Base-by-base conservation (phyloP, 2,329 filamentous ascomycete species). In the Penicillium sumatraense region DNA sequence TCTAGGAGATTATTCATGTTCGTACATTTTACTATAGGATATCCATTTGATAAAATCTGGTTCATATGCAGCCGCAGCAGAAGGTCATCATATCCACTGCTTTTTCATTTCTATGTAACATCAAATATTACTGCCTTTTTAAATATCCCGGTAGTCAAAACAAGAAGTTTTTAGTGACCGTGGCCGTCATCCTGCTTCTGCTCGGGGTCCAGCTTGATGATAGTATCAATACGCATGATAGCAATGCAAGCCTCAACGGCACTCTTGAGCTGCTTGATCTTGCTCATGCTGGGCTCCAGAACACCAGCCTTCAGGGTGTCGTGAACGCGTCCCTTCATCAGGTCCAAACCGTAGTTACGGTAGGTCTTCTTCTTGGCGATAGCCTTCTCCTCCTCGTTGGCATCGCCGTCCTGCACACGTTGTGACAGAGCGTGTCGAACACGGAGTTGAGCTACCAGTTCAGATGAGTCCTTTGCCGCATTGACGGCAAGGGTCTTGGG, bases 171-270 rank as follows among this genome's bases (percentile, higher is more conserved):
- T 66, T 84, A 95, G 80, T 96, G 91, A 51, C 89, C 91, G 78
- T 96, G 91, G 54, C 91, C 92, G 69, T 95, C 90, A 78, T 96
- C 84, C 70, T 87, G 84, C 71, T 84, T 83, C 81, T 88, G 85
- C 81, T 97, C 92, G 16, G 93, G 93, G 82, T 99, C 95, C 76
- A 99, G 81, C 82, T 96, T 96, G 80, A 99, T 98, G 78, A 99
- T 83, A 63, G 95, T 98, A 81, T 99, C 95, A 73, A 99, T 99
- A 70, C 95, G 86, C 95, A 99, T 98, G 75, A 99, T 98, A 72
- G 92, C 90, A 77, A 99, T 96, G 77, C 95, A 98, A 52, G 95
- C 95, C 80, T 99, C 95, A 47, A 99, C 95, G 24, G 95, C 95
- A 78, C 90, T 96, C 88, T 99, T 99, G 72, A 99, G 82, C 82